Percentiles rank a stretch among this genome's conserved stretches.
phyloP scores from a whole-genome alignment of 2,329 filamentous ascomycete species.

The Colletotrichum sp. region DNA sequence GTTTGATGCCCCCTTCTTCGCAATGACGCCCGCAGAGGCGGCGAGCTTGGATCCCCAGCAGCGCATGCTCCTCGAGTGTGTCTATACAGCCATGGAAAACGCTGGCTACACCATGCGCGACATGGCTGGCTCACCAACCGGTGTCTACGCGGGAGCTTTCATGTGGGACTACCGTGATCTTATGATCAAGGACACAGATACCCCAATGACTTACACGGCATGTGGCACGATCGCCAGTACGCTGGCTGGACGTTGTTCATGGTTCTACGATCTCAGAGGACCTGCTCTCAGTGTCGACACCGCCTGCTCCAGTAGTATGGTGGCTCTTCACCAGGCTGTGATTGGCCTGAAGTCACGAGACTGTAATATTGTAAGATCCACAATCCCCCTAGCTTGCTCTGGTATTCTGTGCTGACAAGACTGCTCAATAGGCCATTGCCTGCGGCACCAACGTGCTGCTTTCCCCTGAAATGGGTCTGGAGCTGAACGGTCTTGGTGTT shows the following conservation, averaged over 20 bases:
- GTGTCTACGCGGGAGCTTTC: slow-evolving; percentile 52
- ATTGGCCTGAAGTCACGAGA: slow-evolving; percentile 12
- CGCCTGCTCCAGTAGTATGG: neutral
- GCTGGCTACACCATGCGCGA: slow-evolving; percentile 1
- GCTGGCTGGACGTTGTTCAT: slow-evolving; percentile 32
- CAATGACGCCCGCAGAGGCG: slow-evolving; percentile 25
- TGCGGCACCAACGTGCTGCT: neutral
- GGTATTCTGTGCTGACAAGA: neutral
- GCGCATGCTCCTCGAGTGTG: slow-evolving; percentile 23
- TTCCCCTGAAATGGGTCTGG: neutral
- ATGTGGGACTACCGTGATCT: slow-evolving; percentile 31
- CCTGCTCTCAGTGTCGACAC: slow-evolving; percentile 11
- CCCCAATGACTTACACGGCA: slow-evolving; percentile 35
- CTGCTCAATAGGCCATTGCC: neutral
- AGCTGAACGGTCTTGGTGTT: neutral
- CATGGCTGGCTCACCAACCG: slow-evolving; percentile 31
- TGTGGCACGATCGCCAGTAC: neutral
- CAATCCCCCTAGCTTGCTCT: neutral
- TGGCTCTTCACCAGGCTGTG: slow-evolving; percentile 22
- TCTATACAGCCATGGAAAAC: neutral
- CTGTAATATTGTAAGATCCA: neutral
- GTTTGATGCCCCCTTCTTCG: slow-evolving; percentile 29
- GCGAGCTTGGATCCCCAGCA: slow-evolving; percentile 32
- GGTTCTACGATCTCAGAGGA: slow-evolving; percentile 48
- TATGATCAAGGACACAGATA: slow-evolving; percentile 26